Conservation (phyloP, 2,329 filamentous ascomycete species). For the Drechslerella dactyloides region DNA sequence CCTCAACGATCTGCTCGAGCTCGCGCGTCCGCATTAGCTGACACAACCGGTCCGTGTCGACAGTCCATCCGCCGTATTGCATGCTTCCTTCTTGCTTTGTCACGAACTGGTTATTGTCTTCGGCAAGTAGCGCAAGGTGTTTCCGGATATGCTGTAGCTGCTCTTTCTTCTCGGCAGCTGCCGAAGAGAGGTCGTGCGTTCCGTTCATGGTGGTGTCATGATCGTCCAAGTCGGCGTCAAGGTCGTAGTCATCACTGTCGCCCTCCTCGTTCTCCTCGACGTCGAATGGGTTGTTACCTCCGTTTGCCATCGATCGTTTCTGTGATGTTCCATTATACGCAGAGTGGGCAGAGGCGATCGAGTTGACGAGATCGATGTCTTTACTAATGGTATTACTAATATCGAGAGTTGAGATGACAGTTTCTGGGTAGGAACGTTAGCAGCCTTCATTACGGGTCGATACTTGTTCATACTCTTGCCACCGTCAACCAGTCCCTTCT, state of each 20-base stretch:
- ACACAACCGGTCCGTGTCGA: slow-evolving; percentile 76
- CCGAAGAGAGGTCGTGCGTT: slow-evolving; percentile 54
- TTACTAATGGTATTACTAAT: slow-evolving; percentile 52
- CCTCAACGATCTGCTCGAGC: slow-evolving; percentile 79
- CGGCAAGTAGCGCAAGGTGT: slow-evolving; percentile 62
- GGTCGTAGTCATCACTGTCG: slow-evolving; percentile 58
- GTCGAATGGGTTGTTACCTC: slow-evolving; percentile 54
- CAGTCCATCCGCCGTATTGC: slow-evolving; percentile 76
- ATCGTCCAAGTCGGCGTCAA: slow-evolving; percentile 57
- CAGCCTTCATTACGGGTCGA: slow-evolving; percentile 39
- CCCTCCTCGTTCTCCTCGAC: slow-evolving; percentile 55
- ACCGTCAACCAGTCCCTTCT: slow-evolving; percentile 23
- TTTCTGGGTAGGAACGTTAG: slow-evolving; percentile 47
- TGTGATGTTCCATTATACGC: slow-evolving; percentile 55
- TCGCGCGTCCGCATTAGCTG: slow-evolving; percentile 75
- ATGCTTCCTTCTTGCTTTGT: slow-evolving; percentile 67
- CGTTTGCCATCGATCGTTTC: slow-evolving; percentile 57
- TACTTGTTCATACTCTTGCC: slow-evolving; percentile 48
- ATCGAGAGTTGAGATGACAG: slow-evolving; percentile 54
- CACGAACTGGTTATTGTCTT: slow-evolving; percentile 73
- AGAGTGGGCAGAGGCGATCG: slow-evolving; percentile 51
- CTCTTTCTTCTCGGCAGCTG: slow-evolving; percentile 38
- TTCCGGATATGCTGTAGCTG: slow-evolving; percentile 41
- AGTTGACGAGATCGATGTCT: slow-evolving; percentile 54
- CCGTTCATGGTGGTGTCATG: slow-evolving; percentile 56